Base-by-base conservation (phyloP, 75 land plant genomes). In the Selaginella tamariscina region DNA sequence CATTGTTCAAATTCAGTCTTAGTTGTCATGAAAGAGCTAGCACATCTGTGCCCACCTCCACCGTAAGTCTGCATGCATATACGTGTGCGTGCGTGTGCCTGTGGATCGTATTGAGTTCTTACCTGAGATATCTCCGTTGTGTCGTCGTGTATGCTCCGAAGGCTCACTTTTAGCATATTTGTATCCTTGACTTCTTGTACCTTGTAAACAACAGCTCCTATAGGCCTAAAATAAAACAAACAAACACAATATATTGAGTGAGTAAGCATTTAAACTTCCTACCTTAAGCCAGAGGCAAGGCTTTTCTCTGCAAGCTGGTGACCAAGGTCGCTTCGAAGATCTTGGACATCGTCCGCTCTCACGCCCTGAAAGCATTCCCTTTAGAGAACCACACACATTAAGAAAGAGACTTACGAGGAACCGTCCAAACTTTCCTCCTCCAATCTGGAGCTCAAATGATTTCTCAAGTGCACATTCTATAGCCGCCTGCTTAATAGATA, bases 21-120 rank as follows among this genome's bases (percentile, higher is more conserved):
- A 54, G 44, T 74, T 74, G 87, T 62, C 84, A 87, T 74, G 69
- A 90, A 90, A 0, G 96, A 87, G 74, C 96, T 87, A 2, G 96
- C 96, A 78, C 81, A 81, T 9, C 66, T 73, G 82, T 87, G 96
- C 0, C 96, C 96, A 39, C 91, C 96, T 11, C 96, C 96, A 65
- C 91, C 86, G 54, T 77, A 90, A 63, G 66, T 70, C 96, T 86
- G 72, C 24, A 81, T 8, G 33, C 49, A 39, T 5, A 15, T 39
- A 5, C 5, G 49, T 15, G 15, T 39, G 5, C 5, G 49, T 39
- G 11, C 5, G 5, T 39, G 11, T 5, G 49, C 49, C 5, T 5
- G 11, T 66, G 32, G 31, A 33, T n/a, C 29, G 24, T 22, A 18
- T 21, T 32, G 22, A 27, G 13, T 1, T 20, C 29, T 1, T 8